Percentiles rank a stretch among this genome's conserved stretches.
Conservation (phyloP, 352 stramenopile species). For the Poterioochromonas sp. region DNA sequence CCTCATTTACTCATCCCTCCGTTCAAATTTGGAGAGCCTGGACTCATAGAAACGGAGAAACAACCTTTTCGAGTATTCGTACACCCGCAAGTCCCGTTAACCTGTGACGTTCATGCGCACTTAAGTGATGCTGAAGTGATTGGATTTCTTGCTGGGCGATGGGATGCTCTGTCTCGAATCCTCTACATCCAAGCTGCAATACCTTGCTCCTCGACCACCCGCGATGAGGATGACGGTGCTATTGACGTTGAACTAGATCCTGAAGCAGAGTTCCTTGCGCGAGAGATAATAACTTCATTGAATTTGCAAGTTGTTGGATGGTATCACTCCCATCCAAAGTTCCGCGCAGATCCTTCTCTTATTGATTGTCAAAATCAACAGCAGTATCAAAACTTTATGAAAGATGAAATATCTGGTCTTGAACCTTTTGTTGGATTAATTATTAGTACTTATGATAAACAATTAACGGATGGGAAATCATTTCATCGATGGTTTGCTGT, state of each 20-base stretch:
- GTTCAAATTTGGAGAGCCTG: not conserved
- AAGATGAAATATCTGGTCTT: constrained; percentile 48
- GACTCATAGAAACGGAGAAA: not conserved
- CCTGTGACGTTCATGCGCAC: constrained; percentile 82
- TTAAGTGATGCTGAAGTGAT: constrained; percentile 85
- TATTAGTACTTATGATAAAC: constrained; percentile 77
- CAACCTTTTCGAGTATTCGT: constrained; percentile 74
- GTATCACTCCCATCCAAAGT: constrained; percentile 87
- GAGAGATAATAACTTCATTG: constrained; percentile 72
- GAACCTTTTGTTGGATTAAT: constrained; percentile 87
- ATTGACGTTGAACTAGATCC: constrained; percentile 91
- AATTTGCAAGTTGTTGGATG: constrained; percentile 80
- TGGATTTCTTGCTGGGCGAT: constrained; percentile 79
- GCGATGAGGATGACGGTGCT: constrained; percentile 71
- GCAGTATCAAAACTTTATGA: constrained; percentile 79
- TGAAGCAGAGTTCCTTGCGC: constrained; percentile 72
- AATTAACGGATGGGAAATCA: not conserved
- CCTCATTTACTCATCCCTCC: not conserved
- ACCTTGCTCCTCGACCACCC: constrained; percentile 72
- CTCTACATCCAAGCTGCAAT: constrained; percentile 84
- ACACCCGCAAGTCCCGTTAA: constrained; percentile 72
- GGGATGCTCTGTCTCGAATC: constrained; percentile 61
- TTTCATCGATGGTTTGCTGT: constrained; percentile 35
- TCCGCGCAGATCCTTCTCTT: constrained; percentile 77
- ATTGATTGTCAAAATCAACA: constrained; percentile 86